Base-by-base conservation (phyloP, 169 alveolate genomes). In the Plasmodium reichenowi region DNA sequence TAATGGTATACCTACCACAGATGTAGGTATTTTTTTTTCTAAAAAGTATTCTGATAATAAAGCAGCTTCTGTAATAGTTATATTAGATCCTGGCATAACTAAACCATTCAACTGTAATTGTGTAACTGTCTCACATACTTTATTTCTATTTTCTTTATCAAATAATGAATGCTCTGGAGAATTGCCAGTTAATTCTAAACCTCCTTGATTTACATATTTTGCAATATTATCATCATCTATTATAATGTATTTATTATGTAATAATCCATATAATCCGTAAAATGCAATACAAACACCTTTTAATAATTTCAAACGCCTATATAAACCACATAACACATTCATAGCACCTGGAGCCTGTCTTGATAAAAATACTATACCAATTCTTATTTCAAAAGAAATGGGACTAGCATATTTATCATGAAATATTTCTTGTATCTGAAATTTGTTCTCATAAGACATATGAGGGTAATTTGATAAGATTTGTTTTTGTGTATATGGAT, bases 271-370 rank as follows among this genome's bases (percentile, higher is more conserved):
- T 48, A 96, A 93, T 0, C 97, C 98, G 70, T 95, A 94, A 70
- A 96, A 97, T 88, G 94, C 99, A 96, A 93, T 80, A 59, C 97
- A 96, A 29, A 91, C 94, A 20, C 96, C 96, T 72, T 95, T 88
- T 48, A 88, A 91, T 73, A 95, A 88, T 54, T 91, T 89, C 68
- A 96, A 88, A 74, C 98, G 97, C 60, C 97, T 98, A 74, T 93
- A 96, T 32, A 98, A 80, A 4, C 99, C 99, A 96, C 99, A 96
- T 60, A 98, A 94, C 15, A 98, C 98, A 89, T 98, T 98, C 93
- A 97, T 94, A n/a, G 97, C 98, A 48, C 99, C 99, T 2, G 99
- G 99, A 10, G 99, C 97, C 76, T 98, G 98, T 83, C 99, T 95
- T 3, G 99, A 98, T 89, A 97, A 85, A 52, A 97, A 94, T 12